Evolutionary conservation across 2,329 filamentous ascomycete genomes (phyloP), one percentile per base, ranked within the genome.

Genomic region (Immersiporthe knoxdaviesiana): DNA sequence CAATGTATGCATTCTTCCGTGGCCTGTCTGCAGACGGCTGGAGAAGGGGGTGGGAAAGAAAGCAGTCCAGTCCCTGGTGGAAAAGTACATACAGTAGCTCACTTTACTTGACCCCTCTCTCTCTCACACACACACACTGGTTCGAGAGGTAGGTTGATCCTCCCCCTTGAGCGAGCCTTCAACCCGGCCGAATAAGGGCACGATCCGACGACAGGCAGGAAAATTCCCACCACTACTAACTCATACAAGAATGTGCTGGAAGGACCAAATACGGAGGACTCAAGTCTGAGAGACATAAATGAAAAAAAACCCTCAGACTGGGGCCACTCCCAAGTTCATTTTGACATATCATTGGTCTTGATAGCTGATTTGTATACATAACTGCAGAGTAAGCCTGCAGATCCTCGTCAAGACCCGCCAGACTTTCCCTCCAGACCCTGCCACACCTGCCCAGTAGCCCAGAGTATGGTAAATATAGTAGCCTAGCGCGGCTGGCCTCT

Each of bases 111-210:
- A n/a, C 24, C 50, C 24, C 30, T 18, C n/a, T 14, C 21, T 2
- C 24, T 35, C 59, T 62, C 44, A 52, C n/a, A 44, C n/a, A 27
- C n/a, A n/a, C n/a, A n/a, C n/a, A n/a, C n/a, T n/a, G n/a, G n/a
- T n/a, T n/a, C n/a, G n/a, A n/a, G n/a, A n/a, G n/a, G n/a, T n/a
- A n/a, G n/a, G n/a, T n/a, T n/a, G n/a, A n/a, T n/a, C n/a, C n/a
- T 16, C 21, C 50, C 32, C 21, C 7, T 8, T n/a, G 2, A 67
- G 66, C 50, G 66, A 63, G 59, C 66, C 66, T 24, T 47, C 66
- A 63, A 47, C 21, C 47, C 59, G 65, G 59, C 41, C 41, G 32
- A 59, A 32, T 47, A 27, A 39, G 32, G 24, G 30, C 24, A 35
- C 58, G 27, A 24, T 58, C 66, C 16, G 21, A 32, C 58, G 30